Evolutionary conservation across 1,284 basidiomycete species (phyloP), one percentile per base, ranked within the genome.

Genomic region (Blastosporella zonata): DNA sequence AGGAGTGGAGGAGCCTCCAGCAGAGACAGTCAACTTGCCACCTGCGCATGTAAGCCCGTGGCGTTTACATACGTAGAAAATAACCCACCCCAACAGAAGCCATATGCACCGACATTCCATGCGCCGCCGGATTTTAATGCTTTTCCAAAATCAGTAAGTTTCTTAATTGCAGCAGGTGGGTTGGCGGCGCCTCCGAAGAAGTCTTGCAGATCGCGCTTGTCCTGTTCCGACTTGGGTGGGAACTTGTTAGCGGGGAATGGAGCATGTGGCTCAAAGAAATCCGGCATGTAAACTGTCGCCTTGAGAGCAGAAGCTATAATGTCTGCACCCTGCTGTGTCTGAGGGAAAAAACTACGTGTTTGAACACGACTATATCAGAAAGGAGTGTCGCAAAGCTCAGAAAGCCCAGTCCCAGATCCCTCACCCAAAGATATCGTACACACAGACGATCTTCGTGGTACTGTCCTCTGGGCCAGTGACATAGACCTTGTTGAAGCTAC

Each of bases 401-500:
- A 20, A n/a, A 18, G 8, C n/a, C 17, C 23, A 35, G 27, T 39
- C n/a, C n/a, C n/a, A n/a, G 8, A 8, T 12, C 29, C 28, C 51
- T 46, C 53, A 82, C 71, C 81, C 82, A 55, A 86, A 84, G 57
- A 84, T 83, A 60, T 86, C 82, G 56, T 73, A 84, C 38, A 84
- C 74, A 50, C 74, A 77, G 43, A 85, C 66, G 35, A 84, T 68
- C 7, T 79, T 79, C 46, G 73, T 72, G 38, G 74, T 67, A 43
- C 72, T 71, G 17, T 63, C 66, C 52, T 69, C 67, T 7, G 77
- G 73, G 6, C 76, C 78, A 7, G 77, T 75, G 4, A 80, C 68
- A 59, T 82, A 82, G 15, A 78, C 77, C 56, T 71, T 67, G 25
- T 67, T 58, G 50, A 69, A 69, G 25, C 53, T 57, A 17, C 67